Base-by-base conservation (phyloP, 345 rosid genomes). In the Moricandia arvensis region DNA sequence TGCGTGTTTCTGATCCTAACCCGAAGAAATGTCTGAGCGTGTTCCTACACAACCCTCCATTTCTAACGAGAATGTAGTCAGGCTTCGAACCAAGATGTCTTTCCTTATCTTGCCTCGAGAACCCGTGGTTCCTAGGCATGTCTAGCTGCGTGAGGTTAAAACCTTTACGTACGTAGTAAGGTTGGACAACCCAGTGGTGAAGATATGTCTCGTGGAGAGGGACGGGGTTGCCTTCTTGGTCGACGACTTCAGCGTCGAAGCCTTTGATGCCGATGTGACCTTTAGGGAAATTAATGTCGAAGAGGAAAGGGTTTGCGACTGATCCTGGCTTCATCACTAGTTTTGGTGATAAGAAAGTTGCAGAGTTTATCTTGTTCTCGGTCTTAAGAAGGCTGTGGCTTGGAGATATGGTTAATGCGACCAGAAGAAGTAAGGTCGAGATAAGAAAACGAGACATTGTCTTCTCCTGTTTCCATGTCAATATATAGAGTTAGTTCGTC, bases 131-230 rank as follows among this genome's bases (percentile, higher is more conserved):
- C 57, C 24, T 78, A 16, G 5, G 17, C 72, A 69, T 55, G 1
- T 71, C 51, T 34, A n/a, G 15, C 13, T 73, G 70, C 2, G 49
- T 29, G 34, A 65, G 68, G 43, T 74, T 35, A 15, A 71, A 70
- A 33, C 76, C 83, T 62, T 76, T 69, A 26, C 75, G 86, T 4
- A 35, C 81, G 66, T 83, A 80, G 81, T 87, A 87, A 2, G 81
- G 90, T n/a, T 3, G 67, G 11, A 94, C 81, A 31, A 84, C 54
- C 98, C 98, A 94, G 68, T 91, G 98, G 71, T 94, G 98, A 47
- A 94, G 90, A 79, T 94, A 94, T 17, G 98, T 90, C 74, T 94
- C 91, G 5, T 88, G 87, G 47, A 91, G 89, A 24, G 97, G 91
- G 31, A 91, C 62, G 0, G 93, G 80, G 15, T 86, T 84, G 33